Conservation (phyloP, 331 rosid species). For the Cydonia oblonga region DNA sequence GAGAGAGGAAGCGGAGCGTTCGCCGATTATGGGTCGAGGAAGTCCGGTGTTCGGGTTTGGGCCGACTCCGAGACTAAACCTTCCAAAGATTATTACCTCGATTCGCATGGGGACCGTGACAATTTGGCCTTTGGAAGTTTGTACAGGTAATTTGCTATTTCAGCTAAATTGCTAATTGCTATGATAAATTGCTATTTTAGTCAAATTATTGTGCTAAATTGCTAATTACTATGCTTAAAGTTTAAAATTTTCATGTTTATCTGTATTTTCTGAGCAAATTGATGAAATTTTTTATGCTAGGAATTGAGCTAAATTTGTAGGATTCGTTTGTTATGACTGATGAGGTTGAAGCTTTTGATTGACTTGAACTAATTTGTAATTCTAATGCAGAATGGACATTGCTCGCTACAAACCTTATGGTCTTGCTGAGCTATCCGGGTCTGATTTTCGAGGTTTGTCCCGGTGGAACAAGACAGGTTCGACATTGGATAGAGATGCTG, state of each 20-base stretch:
- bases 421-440: slow-evolving; percentile 29
- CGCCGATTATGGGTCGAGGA: slow-evolving; percentile 46
- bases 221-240: too few species aligned
- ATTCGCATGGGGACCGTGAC: slow-evolving; percentile 78
- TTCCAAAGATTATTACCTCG: slow-evolving; percentile 68
- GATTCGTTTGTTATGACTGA: not conserved
- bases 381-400: slow-evolving; percentile 78
- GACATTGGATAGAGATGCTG: too few species aligned
- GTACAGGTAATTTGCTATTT: slow-evolving; percentile 43
- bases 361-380: not conserved
- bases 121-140: slow-evolving; percentile 69
- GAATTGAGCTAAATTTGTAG: not conserved
- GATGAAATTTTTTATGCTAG: too few species aligned
- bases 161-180: too few species aligned
- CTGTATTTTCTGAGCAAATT: too few species aligned
- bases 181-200: too few species aligned
- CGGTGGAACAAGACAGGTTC: too few species aligned
- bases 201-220: too few species aligned
- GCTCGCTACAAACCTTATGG: slow-evolving; percentile 61
- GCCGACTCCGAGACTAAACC: slow-evolving; percentile 41
- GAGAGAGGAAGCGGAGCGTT: slow-evolving; percentile 29
- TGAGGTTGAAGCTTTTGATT: not conserved
- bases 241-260: too few species aligned
- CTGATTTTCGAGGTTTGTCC: slow-evolving; percentile 26
- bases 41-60: slow-evolving; percentile 71